Base-by-base conservation (phyloP, 768 basidiomycete species). In the Nevesoporus exiguus region DNA sequence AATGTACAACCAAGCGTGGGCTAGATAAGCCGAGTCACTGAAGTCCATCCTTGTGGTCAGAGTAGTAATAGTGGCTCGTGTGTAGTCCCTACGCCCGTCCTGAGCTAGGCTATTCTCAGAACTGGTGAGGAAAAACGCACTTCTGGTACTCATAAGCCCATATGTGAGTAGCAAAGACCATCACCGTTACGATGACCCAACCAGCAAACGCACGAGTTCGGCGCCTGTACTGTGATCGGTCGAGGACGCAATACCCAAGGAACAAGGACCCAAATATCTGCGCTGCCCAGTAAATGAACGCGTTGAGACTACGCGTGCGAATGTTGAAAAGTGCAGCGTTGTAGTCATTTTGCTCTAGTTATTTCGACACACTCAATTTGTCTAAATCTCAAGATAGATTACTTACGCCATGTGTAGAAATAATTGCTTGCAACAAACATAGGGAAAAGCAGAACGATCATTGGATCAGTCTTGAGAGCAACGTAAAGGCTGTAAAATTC, bases 341-440 rank as follows among this genome's bases (percentile, higher is more conserved):
- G 70, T 78, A 92, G 46, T 83, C 87, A 57, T 88, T 90, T 71
- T 87, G 86, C 69, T 91, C 85, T 89, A 55, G 48, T 64, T 33
- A 10, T 47, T 33, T 43, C n/a, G 42, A 33, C 14, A n/a, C 2
- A 21, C 14, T 66, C 41, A 57, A 41, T 25, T 55, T 13, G 10
- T 47, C 39, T 19, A 22, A 25, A 24, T 5, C 7, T 33, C n/a
- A 39, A 30, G 8, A 34, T 27, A 21, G 21, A 17, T 29, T 22
- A 69, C 84, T 64, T 56, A 88, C 87, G 88, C 87, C 87, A 91
- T 3, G 89, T 85, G 65, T 90, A 90, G 72, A 90, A 90, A 80
- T 86, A 91, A 67, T 91, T 91, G 39, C 84, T 86, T 8, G 86
- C 82, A 51, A 90, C 82, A 71, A 92, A 91, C 85, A 92, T 88